Percentiles rank a stretch among this genome's conserved stretches.
Evolutionary conservation across 352 stramenopile genomes (phyloP).

Genomic region (Globisporangium uncinulatum): DNA sequence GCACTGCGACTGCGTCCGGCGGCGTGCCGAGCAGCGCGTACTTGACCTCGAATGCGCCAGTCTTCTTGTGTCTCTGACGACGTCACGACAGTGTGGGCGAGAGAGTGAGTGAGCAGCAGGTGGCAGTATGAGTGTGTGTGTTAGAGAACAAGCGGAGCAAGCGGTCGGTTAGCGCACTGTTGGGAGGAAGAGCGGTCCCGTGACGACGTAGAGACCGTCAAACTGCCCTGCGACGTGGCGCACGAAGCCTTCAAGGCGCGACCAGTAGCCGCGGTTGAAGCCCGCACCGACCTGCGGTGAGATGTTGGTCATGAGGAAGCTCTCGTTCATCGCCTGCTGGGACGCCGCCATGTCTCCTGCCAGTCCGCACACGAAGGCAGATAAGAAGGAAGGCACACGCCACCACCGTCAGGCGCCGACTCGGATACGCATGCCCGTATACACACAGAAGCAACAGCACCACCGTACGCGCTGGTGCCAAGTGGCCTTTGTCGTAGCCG

Average conservation of each 20-base stretch:
- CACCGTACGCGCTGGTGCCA: conserved; percentile 82
- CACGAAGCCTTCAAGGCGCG: conserved; percentile 81
- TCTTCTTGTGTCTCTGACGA: conserved; percentile 56
- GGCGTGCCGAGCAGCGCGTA: conserved; percentile 84
- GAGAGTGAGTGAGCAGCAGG: neutral
- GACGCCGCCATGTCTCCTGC: conserved; percentile 83
- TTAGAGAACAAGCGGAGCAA: neutral
- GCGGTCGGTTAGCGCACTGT: conserved; percentile 22
- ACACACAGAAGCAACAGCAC: neutral
- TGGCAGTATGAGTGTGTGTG: neutral
- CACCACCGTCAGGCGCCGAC: neutral
- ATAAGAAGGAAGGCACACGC: too few species aligned
- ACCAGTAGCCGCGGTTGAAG: conserved; percentile 89
- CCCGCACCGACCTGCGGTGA: conserved; percentile 87
- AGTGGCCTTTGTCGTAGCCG: conserved; percentile 94
- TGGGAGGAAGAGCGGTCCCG: conserved; percentile 92
- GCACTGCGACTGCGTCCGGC: conserved; percentile 86
- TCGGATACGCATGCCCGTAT: too few species aligned
- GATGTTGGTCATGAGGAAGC: conserved; percentile 95
- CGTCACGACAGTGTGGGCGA: neutral
- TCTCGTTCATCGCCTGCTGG: conserved; percentile 87
- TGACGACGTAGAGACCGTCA: conserved; percentile 87
- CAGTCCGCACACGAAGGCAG: neutral
- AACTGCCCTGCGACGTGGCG: conserved; percentile 75
- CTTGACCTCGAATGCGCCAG: conserved; percentile 55